Conservation (phyloP, 805 yeast species). For the Starmerella sp. region DNA sequence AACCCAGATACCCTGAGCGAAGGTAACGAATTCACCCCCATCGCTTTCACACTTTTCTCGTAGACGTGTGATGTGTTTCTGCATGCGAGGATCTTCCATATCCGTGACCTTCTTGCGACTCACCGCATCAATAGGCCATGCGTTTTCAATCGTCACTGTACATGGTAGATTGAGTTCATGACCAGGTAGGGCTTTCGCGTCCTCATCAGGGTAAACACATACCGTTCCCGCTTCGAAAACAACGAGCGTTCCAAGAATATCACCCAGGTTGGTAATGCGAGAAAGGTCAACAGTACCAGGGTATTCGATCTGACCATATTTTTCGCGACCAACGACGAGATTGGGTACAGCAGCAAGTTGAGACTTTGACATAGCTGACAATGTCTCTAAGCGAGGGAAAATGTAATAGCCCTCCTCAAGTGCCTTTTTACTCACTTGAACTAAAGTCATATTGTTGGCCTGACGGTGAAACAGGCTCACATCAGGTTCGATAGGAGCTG, state of each 20-base stretch:
- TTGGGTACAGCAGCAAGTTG: slow-evolving; percentile 50
- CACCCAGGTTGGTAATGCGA: slow-evolving; percentile 43
- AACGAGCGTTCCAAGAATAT: slow-evolving; percentile 54
- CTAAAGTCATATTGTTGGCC: slow-evolving; percentile 16
- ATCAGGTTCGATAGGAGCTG: slow-evolving; percentile 4
- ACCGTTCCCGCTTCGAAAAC: slow-evolving; percentile 51
- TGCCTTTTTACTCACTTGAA: slow-evolving; percentile 23
- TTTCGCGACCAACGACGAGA: slow-evolving; percentile 61
- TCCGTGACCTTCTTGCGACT: slow-evolving; percentile 52
- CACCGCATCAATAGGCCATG: slow-evolving; percentile 54
- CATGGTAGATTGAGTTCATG: slow-evolving; percentile 71
- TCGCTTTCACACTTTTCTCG: slow-evolving; percentile 40
- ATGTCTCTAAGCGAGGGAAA: slow-evolving; percentile 55
- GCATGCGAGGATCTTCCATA: slow-evolving; percentile 54
- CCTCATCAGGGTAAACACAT: slow-evolving; percentile 57
- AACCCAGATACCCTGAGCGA: slow-evolving; percentile 61
- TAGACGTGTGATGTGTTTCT: slow-evolving; percentile 35
- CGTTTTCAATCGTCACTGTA: slow-evolving; percentile 57
- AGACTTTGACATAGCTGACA: slow-evolving; percentile 43
- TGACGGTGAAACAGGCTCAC: slow-evolving; percentile 15
- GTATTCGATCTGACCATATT: slow-evolving; percentile 61
- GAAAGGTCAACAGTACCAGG: slow-evolving; percentile 69
- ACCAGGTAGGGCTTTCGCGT: slow-evolving; percentile 47
- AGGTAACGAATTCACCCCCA: slow-evolving; percentile 73
- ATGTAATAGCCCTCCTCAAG: slow-evolving; percentile 56